phyloP scores from a whole-genome alignment of 2,329 filamentous ascomycete species.

The Penicillium sp. region DNA sequence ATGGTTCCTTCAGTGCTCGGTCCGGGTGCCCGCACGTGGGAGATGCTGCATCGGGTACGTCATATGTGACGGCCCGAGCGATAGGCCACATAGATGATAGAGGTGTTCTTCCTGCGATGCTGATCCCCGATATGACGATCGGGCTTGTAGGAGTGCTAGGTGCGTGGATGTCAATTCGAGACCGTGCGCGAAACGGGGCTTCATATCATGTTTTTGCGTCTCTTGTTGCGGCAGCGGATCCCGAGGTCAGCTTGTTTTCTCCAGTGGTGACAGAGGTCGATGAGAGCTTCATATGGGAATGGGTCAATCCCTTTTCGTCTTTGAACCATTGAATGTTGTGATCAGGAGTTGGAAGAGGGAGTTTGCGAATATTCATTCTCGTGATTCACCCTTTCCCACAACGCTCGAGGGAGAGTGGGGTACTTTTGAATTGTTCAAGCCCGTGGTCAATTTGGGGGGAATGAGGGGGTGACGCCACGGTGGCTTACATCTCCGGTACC shows the following conservation, averaged over 20 bases:
- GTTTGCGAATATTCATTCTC: constrained; percentile 14
- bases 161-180: constrained; percentile 14
- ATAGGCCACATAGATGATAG: constrained; percentile 23
- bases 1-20: constrained; percentile 47
- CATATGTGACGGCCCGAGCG: constrained; percentile 37
- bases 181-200: constrained; percentile 18
- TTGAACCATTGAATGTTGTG: constrained; percentile 24
- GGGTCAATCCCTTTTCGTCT: constrained; percentile 21
- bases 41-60: constrained; percentile 43
- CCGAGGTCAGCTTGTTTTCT: constrained; percentile 8
- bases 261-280: background rate
- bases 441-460: background rate
- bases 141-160: constrained; percentile 19
- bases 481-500: background rate
- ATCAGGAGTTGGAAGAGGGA: constrained; percentile 26
- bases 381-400: background rate
- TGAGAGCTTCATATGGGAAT: constrained; percentile 13
- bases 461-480: background rate
- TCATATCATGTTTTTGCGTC: constrained; percentile 23
- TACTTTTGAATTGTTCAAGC: background rate
- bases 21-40: constrained; percentile 56
- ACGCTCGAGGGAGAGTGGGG: background rate
- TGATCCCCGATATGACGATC: constrained; percentile 24
- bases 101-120: constrained; percentile 20
- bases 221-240: constrained; percentile 5